Percentiles rank a stretch among this genome's conserved stretches.
These are phyloP conservation scores for Curvularia lunata DNA, from an alignment of 2,329 filamentous ascomycete genomes.

Conservation along the genomic window DNA sequence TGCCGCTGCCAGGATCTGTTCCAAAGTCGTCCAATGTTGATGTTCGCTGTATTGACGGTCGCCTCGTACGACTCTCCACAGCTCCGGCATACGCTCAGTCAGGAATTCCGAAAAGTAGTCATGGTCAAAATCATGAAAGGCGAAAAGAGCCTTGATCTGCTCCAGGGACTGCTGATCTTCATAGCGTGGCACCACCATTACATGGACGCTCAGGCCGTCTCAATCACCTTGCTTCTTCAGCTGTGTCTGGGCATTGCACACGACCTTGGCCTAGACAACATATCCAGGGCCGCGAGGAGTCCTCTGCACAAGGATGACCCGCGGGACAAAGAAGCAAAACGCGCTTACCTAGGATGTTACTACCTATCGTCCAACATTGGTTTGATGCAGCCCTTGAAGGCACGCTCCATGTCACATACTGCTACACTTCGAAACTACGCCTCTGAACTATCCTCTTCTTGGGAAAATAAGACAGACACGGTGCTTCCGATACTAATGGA, in stretches of 20 bases:
- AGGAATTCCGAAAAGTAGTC: constrained; percentile 46
- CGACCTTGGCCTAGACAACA: constrained; percentile 40
- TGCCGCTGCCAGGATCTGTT: constrained; percentile 36
- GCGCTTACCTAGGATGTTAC: constrained; percentile 47
- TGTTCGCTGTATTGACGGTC: constrained; percentile 45
- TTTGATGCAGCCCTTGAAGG: constrained; percentile 33
- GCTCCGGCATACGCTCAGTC: constrained; percentile 40
- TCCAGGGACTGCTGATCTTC: constrained; percentile 44
- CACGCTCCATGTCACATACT: constrained; percentile 36
- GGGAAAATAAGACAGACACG: constrained; percentile 41
- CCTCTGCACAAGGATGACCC: constrained; percentile 30
- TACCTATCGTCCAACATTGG: constrained; percentile 41
- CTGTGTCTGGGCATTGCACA: constrained; percentile 42
- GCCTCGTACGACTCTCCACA: constrained; percentile 42
- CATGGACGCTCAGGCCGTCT: constrained; percentile 45
- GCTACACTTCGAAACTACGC: constrained; percentile 40
- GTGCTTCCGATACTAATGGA: constrained; percentile 41
- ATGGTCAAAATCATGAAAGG: constrained; percentile 47
- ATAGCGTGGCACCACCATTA: constrained; percentile 49
- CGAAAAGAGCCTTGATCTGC: constrained; percentile 44
- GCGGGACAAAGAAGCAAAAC: constrained; percentile 40
- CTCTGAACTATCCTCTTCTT: constrained; percentile 38
- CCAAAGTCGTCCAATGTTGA: constrained; percentile 41
- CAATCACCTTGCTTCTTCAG: constrained; percentile 44
- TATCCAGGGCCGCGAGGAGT: constrained; percentile 27